Percentiles rank a stretch among this genome's conserved stretches.
phyloP scores from a whole-genome alignment of 768 basidiomycete genomes.

The Tylopilus felleus region DNA sequence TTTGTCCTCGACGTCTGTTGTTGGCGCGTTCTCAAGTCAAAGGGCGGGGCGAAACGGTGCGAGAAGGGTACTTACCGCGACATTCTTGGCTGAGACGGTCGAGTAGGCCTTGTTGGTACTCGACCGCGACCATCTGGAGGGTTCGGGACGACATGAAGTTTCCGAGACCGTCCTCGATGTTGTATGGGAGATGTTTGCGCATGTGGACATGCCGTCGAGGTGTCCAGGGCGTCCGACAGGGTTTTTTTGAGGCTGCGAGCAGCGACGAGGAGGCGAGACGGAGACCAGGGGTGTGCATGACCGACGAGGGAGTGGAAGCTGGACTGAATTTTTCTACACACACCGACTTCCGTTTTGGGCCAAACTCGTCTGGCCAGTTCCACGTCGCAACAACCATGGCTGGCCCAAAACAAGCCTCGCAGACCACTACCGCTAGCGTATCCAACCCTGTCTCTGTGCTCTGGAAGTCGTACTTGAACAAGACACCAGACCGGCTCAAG shows the following conservation, averaged over 20 bases:
- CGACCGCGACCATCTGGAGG: slow-evolving; percentile 66
- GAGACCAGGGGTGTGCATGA: slow-evolving; percentile 23
- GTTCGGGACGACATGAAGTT: slow-evolving; percentile 75
- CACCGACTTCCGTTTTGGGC: slow-evolving; percentile 14
- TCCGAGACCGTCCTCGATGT: slow-evolving; percentile 67
- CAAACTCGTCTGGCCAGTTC: slow-evolving; percentile 5
- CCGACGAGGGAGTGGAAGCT: neutral
- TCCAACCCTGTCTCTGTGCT: slow-evolving; percentile 46
- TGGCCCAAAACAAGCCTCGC: too few species aligned
- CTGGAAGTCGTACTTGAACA: slow-evolving; percentile 72
- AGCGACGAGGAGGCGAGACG: slow-evolving; percentile 23
- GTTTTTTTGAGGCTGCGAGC: slow-evolving; percentile 12
- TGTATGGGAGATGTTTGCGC: slow-evolving; percentile 58
- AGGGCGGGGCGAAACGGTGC: neutral
- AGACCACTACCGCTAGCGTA: too few species aligned
- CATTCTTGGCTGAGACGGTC: slow-evolving; percentile 73
- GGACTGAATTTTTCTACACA: neutral
- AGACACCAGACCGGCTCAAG: slow-evolving; percentile 83
- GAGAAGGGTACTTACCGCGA: slow-evolving; percentile 48
- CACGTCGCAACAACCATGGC: slow-evolving; percentile 35
- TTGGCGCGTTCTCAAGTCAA: neutral
- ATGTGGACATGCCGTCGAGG: slow-evolving; percentile 44
- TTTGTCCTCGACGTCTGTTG: slow-evolving; percentile 52
- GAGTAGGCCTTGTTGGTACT: slow-evolving; percentile 85
- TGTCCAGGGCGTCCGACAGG: slow-evolving; percentile 14